phyloP scores from a whole-genome alignment of 2,329 filamentous ascomycete genomes.

The Neonectria coccinea region DNA sequence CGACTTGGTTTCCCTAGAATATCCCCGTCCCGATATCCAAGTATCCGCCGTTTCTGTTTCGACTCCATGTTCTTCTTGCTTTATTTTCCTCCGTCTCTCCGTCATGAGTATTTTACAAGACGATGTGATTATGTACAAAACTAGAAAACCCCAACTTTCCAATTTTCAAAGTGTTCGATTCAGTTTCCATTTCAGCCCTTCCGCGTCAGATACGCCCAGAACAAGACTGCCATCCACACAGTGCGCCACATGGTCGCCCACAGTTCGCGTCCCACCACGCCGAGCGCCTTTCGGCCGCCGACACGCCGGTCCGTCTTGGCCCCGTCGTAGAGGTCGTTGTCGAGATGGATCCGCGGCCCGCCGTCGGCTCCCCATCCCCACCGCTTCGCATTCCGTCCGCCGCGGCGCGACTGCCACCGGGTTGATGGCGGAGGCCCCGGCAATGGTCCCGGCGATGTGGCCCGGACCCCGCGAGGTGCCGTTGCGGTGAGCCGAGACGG shows the following conservation, averaged over 20 bases:
- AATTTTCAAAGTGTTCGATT: conserved; percentile 7
- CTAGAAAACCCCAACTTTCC: neutral
- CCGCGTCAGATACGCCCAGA: conserved; percentile 76
- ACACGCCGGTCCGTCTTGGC: conserved; percentile 42
- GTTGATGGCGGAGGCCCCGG: conserved; percentile 21
- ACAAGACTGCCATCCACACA: conserved; percentile 69
- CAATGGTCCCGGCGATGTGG: conserved; percentile 35
- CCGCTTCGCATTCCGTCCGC: conserved; percentile 41
- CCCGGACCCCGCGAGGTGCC: conserved; percentile 36
- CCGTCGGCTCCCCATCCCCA: conserved; percentile 61
- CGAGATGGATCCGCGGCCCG: conserved; percentile 66
- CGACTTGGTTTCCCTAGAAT: conserved; percentile 3
- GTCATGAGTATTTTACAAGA: conserved; percentile 1
- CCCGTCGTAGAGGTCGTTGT: conserved; percentile 60
- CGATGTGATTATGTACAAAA: conserved; percentile 26
- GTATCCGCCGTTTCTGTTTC: conserved; percentile 12
- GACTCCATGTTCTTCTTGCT: conserved; percentile 4
- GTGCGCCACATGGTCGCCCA: conserved; percentile 72
- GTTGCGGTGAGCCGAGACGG: conserved; percentile 40
- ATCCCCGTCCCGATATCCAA: neutral
- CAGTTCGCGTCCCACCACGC: conserved; percentile 69
- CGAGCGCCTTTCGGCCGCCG: conserved; percentile 51
- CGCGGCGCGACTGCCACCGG: conserved; percentile 45
- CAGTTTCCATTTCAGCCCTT: conserved; percentile 60
- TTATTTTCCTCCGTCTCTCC: conserved; percentile 4